Percentiles rank a stretch among this genome's conserved stretches.
phyloP scores from a whole-genome alignment of 2,329 filamentous ascomycete species.

The Paracamarosporium sp. region DNA sequence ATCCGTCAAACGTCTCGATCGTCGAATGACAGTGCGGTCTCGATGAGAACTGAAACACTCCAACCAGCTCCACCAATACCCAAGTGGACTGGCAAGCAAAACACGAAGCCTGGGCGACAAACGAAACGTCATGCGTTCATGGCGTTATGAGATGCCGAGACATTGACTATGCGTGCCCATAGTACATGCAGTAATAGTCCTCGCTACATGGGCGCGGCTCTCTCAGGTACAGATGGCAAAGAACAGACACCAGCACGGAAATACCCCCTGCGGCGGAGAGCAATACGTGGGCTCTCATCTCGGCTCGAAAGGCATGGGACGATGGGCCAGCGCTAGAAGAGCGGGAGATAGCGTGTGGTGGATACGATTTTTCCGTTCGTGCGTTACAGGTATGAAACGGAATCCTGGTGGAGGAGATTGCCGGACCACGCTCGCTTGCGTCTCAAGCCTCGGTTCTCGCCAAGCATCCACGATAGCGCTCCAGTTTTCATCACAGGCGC shows the following conservation, averaged over 20 bases:
- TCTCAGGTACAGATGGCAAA: background rate
- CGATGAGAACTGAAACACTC: constrained; percentile 3
- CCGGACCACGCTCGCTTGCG: constrained; percentile 3
- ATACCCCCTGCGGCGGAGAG: constrained; percentile 1
- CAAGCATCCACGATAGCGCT: background rate
- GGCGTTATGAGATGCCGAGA: background rate
- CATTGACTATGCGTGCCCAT: too few relatives aligned
- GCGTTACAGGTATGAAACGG: constrained; percentile 8
- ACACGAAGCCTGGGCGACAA: constrained; percentile 2
- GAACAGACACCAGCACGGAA: too few relatives aligned
- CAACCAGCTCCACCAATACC: background rate
- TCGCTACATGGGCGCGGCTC: background rate
- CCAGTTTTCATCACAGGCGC: background rate
- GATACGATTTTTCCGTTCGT: constrained; percentile 6
- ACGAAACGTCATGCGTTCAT: constrained; percentile 6
- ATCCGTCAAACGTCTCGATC: background rate
- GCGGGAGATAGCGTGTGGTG: background rate
- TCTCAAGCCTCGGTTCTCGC: background rate
- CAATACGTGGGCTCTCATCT: background rate
- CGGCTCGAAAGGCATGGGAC: background rate
- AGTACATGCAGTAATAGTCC: background rate
- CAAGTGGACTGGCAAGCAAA: background rate
- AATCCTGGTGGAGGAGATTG: background rate
- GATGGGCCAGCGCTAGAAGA: background rate
- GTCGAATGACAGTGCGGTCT: constrained; percentile 1